A percentile compares a stretch with the other conserved stretches of the same genome.
phyloP scores from a whole-genome alignment of 2,329 filamentous ascomycete species.

The Diplodia sapinea region DNA sequence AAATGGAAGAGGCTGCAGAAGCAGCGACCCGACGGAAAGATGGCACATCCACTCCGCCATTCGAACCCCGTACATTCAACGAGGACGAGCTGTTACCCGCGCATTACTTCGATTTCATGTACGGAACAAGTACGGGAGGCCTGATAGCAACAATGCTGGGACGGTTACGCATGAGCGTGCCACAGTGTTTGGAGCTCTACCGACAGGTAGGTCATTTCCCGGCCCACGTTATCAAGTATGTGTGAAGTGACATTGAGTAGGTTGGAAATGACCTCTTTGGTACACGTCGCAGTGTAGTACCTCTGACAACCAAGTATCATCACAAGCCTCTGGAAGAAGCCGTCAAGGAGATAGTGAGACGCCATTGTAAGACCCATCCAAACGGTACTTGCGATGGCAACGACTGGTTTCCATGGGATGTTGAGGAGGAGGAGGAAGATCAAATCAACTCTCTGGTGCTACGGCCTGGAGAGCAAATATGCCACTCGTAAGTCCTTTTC shows the following conservation, averaged over 20 bases:
- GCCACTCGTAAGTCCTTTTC: constrained; percentile 44
- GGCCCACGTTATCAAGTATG: not conserved
- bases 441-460: constrained; percentile 29
- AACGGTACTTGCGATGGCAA: constrained; percentile 48
- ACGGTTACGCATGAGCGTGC: constrained; percentile 56
- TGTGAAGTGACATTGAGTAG: constrained; percentile 12
- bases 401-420: constrained; percentile 54
- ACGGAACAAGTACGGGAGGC: constrained; percentile 59
- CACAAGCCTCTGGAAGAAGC: constrained; percentile 57
- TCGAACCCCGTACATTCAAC: constrained; percentile 39
- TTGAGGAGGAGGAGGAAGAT: constrained; percentile 36
- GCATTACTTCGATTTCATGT: constrained; percentile 62
- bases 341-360: constrained; percentile 53
- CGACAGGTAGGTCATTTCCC: constrained; percentile 36
- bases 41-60: constrained; percentile 16
- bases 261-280: constrained; percentile 58
- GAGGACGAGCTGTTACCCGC: constrained; percentile 56
- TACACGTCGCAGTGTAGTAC: constrained; percentile 50
- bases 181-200: constrained; percentile 56
- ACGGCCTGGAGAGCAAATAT: constrained; percentile 40
- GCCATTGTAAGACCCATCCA: constrained; percentile 52
- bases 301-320: constrained; percentile 57
- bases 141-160: constrained; percentile 59
- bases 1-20: constrained; percentile 51
- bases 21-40: constrained; percentile 36